A percentile compares a stretch with the other conserved stretches of the same genome.
Conservation (phyloP, 805 yeast genomes). For the Candida awuae region DNA sequence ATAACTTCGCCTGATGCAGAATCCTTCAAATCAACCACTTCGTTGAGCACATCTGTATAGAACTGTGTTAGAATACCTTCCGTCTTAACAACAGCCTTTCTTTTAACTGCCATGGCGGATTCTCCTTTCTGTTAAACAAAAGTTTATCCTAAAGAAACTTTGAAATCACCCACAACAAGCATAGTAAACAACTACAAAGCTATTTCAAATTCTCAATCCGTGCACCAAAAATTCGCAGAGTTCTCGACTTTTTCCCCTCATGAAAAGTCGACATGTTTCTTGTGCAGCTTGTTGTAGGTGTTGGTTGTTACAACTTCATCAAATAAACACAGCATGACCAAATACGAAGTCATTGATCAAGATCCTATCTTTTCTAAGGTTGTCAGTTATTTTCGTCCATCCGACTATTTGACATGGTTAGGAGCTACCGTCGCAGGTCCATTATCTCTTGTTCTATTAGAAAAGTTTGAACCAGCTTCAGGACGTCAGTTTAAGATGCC, state of each 20-base stretch:
- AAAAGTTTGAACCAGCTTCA: constrained; percentile 39
- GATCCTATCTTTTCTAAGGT: constrained; percentile 75
- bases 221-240: not conserved
- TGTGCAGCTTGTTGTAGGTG: not conserved
- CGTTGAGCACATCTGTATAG: constrained; percentile 8
- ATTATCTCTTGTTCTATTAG: constrained; percentile 34
- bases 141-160: too few relatives aligned
- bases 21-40: constrained; percentile 12
- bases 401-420: constrained; percentile 52
- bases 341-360: constrained; percentile 47
- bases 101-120: not conserved
- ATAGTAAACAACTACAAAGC: too few relatives aligned
- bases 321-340: constrained; percentile 14
- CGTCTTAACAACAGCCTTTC: not conserved
- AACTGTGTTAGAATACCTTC: constrained; percentile 6
- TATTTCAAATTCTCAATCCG: too few relatives aligned
- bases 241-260: not conserved
- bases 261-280: not conserved
- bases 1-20: constrained; percentile 23
- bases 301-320: not conserved
- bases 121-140: too few relatives aligned
- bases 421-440: constrained; percentile 45
- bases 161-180: too few relatives aligned
- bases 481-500: constrained; percentile 42
- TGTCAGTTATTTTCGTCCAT: constrained; percentile 59